These are phyloP conservation scores for Solanum bukasovii DNA, from an alignment of 257 asterid species.

Conservation along the genomic window DNA sequence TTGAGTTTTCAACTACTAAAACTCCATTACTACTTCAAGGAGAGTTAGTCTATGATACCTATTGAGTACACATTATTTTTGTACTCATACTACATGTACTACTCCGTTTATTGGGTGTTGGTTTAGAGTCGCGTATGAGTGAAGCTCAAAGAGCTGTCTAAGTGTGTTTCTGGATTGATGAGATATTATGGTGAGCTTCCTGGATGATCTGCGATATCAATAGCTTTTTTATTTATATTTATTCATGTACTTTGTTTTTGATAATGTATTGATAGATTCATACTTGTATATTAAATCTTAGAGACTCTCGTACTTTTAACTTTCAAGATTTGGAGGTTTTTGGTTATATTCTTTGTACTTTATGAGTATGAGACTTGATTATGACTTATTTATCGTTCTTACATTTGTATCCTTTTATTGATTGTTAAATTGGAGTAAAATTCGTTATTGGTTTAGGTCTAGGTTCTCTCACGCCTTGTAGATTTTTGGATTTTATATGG, in stretches of 20 bases:
- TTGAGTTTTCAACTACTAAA: too few relatives aligned
- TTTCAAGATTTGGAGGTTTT: neutral
- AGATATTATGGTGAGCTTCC: neutral
- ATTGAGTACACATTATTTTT: neutral
- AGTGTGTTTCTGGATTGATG: neutral
- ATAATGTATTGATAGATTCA: neutral
- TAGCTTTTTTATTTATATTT: too few relatives aligned
- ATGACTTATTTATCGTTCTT: neutral
- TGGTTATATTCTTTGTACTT: neutral
- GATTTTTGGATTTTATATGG: too few relatives aligned
- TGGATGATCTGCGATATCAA: neutral
- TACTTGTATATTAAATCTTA: too few relatives aligned
- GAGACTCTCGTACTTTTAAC: neutral
- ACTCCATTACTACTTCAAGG: too few relatives aligned
- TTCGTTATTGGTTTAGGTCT: neutral
- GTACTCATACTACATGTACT: too few relatives aligned
- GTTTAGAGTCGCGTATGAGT: neutral
- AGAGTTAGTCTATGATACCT: too few relatives aligned
- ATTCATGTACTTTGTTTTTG: neutral
- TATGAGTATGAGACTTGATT: neutral
- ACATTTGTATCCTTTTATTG: neutral
- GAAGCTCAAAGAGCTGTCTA: neutral
- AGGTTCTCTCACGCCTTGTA: neutral
- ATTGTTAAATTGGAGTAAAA: neutral
- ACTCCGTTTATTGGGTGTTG: neutral